Conservation (phyloP, 768 basidiomycete species). For the Baorangia bicolor region DNA sequence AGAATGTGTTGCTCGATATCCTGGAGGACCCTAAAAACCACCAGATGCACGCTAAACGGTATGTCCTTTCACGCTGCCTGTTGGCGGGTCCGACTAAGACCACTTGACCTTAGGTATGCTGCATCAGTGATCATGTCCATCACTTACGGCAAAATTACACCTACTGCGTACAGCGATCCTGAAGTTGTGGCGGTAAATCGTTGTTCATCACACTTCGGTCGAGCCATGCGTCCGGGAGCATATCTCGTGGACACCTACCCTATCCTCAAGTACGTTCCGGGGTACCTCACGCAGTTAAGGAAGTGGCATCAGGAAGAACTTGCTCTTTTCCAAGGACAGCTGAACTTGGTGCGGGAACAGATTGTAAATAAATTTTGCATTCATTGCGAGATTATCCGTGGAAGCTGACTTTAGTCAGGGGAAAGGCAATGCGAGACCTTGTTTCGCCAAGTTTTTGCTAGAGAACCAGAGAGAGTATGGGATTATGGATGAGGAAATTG, state of each 20-base stretch:
- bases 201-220: slow-evolving; percentile 27
- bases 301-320: slow-evolving; percentile 49
- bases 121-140: slow-evolving; percentile 39
- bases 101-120: slow-evolving; percentile 30
- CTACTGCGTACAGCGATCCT: slow-evolving; percentile 37
- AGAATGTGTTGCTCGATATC: slow-evolving; percentile 35
- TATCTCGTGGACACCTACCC: slow-evolving; percentile 30
- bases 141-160: slow-evolving; percentile 41
- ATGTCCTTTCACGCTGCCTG: not conserved
- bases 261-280: slow-evolving; percentile 23
- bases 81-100: not conserved
- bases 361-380: slow-evolving; percentile 25
- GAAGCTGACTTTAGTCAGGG: slow-evolving; percentile 16
- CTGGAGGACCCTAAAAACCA: slow-evolving; percentile 33
- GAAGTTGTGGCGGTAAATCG: slow-evolving; percentile 33
- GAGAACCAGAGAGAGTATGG: slow-evolving; percentile 35
- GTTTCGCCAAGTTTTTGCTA: slow-evolving; percentile 38
- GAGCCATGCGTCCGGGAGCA: slow-evolving; percentile 21
- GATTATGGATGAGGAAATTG: slow-evolving; percentile 35
- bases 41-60: slow-evolving; percentile 36
- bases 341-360: slow-evolving; percentile 28
- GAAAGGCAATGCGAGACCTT: slow-evolving; percentile 25
- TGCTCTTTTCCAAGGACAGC: slow-evolving; percentile 30
- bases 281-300: slow-evolving; percentile 49
- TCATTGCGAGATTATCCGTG: no score